A percentile compares a stretch with the other conserved stretches of the same genome.
Evolutionary conservation across 148 eudicot species (phyloP).

Genomic region (Mesembryanthemum crystallinum): DNA sequence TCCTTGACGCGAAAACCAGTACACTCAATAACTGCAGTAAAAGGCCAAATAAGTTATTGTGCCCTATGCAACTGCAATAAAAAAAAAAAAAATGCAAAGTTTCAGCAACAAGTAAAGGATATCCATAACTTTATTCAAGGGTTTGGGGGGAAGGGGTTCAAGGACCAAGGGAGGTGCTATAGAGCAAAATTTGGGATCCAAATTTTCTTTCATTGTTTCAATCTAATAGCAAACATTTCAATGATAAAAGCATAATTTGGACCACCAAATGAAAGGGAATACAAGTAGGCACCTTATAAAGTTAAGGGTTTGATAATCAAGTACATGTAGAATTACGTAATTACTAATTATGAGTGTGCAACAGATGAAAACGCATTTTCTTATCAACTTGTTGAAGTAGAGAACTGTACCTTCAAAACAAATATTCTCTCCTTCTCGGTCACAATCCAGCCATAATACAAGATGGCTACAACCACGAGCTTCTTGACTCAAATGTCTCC

Average conservation of each 20-base stretch:
- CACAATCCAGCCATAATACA: constrained; percentile 95
- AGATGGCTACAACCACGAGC: constrained; percentile 85
- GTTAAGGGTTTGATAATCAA: not conserved
- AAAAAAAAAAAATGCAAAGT: not conserved
- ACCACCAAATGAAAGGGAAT: not conserved
- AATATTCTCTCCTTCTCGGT: constrained; percentile 96
- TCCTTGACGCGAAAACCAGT: constrained; percentile 61
- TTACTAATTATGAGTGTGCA: not conserved
- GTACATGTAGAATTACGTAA: not conserved
- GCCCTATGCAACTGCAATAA: constrained; percentile 1
- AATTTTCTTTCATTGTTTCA: not conserved
- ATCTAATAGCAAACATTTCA: not conserved
- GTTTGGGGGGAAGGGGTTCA: too few relatives aligned
- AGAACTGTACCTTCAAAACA: constrained; percentile 83
- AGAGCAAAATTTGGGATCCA: too few relatives aligned
- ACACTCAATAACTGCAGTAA: constrained; percentile 79
- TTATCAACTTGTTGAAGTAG: not conserved
- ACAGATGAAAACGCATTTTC: not conserved
- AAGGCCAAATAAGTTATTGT: constrained; percentile 12
- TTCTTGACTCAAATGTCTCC: constrained; percentile 86
- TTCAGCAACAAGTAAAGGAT: constrained; percentile 3
- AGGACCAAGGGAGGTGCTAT: not conserved
- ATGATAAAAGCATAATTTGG: not conserved
- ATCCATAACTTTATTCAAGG: too few relatives aligned
- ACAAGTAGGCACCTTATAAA: not conserved